phyloP scores from a whole-genome alignment of 2,329 filamentous ascomycete species.

The Diaporthe humulicola region DNA sequence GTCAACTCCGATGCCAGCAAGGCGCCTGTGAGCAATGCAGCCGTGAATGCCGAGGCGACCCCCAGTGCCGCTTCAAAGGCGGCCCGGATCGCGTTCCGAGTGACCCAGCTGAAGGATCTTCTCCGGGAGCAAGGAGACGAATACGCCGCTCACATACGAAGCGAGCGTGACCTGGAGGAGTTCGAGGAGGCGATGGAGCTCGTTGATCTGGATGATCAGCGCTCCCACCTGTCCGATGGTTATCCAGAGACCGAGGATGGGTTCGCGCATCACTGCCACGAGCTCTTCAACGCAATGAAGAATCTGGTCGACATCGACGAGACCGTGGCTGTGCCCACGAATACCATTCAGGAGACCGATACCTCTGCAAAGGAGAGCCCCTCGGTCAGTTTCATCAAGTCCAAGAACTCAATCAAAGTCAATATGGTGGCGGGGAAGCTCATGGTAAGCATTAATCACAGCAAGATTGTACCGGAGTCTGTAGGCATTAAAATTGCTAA shows the following conservation, averaged over 20 bases:
- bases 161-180: neutral
- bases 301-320: neutral
- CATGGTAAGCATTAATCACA: neutral
- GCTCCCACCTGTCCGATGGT: neutral
- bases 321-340: neutral
- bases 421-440: neutral
- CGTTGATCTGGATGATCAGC: neutral
- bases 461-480: rapidly evolving
- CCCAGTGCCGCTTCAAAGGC: neutral
- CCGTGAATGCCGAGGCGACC: neutral
- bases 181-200: neutral
- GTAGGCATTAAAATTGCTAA: too few relatives aligned
- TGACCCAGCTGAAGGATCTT: too few relatives aligned
- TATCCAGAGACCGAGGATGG: neutral
- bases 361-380: neutral
- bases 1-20: neutral
- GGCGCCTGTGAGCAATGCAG: neutral
- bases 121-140: too few relatives aligned
- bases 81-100: neutral
- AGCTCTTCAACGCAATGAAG: neutral
- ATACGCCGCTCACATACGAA: neutral
- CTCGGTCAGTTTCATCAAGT: neutral
- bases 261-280: neutral
- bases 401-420: neutral
- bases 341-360: too few relatives aligned